Base-by-base conservation (phyloP, 345 rosid genomes). In the Gossypium raimondii region DNA sequence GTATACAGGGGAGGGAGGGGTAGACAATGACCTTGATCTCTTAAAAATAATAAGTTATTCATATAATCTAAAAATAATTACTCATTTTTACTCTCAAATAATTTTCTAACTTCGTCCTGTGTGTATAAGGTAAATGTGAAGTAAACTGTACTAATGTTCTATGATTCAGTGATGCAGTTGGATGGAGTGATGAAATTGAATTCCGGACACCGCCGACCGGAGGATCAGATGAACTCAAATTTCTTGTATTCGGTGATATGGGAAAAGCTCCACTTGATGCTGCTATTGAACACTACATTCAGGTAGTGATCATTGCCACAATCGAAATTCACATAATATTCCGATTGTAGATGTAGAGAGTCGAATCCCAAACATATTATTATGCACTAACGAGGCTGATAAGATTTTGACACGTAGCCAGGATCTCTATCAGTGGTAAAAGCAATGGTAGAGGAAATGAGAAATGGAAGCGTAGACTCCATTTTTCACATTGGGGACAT, bases 401-500 rank as follows among this genome's bases (percentile, higher is more conserved):
- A 41, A 65, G n/a, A 66, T 2, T 27, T 60, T 27, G 60, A 47
- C 17, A 25, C 18, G 29, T 63, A 88, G 92, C 92, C 95, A 55
- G 95, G 95, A 73, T 81, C 92, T 4, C 58, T 87, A 3, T 84
- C 91, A 0, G 95, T 88, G 76, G 74, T 77, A 3, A 78, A 88
- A 29, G 89, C 87, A 14, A 70, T 90, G 85, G 34, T 60, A 1
- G 81, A 80, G 4, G 89, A 90, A 60, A 75, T 85, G 45, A 75
- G 79, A 17, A 74, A 78, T 2, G 89, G 89, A 2, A 82, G 48
- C 9, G 78, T 86, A 65, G 91, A 88, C 58, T 81, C 91, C 59
- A 80, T 90, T 75, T 90, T 90, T 79, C 95, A 90, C 85, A 87
- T 87, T 60, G 95, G 95, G 69, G 95, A 88, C 76, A 88, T 90